These are phyloP conservation scores for Decorospora gaudefroyi DNA, from an alignment of 2,329 filamentous ascomycete genomes.

Conservation along the genomic window DNA sequence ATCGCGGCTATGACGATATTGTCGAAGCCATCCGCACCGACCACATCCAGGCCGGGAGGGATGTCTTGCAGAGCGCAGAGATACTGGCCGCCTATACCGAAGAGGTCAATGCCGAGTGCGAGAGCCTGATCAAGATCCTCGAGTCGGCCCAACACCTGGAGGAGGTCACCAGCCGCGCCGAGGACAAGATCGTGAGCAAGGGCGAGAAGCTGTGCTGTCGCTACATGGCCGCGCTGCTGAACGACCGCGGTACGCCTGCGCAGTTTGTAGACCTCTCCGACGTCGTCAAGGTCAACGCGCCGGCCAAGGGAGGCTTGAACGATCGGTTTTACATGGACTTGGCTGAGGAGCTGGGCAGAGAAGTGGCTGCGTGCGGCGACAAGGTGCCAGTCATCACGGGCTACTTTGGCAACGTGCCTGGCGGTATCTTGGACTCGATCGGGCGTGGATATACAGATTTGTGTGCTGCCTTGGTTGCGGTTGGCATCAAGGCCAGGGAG, in stretches of 20 bases:
- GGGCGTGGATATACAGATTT: slow-evolving; percentile 96
- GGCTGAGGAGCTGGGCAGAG: slow-evolving; percentile 48
- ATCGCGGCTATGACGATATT: slow-evolving; percentile 67
- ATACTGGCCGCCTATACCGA: slow-evolving; percentile 61
- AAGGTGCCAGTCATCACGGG: slow-evolving; percentile 68
- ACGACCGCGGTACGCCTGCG: slow-evolving; percentile 78
- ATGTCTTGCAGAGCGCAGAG: slow-evolving; percentile 47
- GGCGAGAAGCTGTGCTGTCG: slow-evolving; percentile 95
- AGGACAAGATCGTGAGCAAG: slow-evolving; percentile 82
- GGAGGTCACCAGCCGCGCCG: slow-evolving; percentile 57
- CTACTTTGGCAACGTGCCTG: slow-evolving; percentile 92
- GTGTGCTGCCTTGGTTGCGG: slow-evolving; percentile 87
- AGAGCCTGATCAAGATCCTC: slow-evolving; percentile 75
- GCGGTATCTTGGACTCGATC: slow-evolving; percentile 86
- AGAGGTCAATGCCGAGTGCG: slow-evolving; percentile 78
- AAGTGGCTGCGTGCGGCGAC: slow-evolving; percentile 51
- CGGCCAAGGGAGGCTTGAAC: slow-evolving; percentile 46
- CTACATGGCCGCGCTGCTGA: slow-evolving; percentile 83
- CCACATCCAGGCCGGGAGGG: slow-evolving; percentile 73
- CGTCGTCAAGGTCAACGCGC: slow-evolving; percentile 66
- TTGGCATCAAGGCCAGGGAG: slow-evolving; percentile 83
- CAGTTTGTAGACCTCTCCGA: slow-evolving; percentile 91
- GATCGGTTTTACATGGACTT: slow-evolving; percentile 55
- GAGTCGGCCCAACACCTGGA: slow-evolving; percentile 64
- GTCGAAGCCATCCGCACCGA: slow-evolving; percentile 82